Percentiles rank a stretch among this genome's conserved stretches.
Evolutionary conservation across 1,284 basidiomycete species (phyloP).

Genomic region (Neolentinus lepideus): DNA sequence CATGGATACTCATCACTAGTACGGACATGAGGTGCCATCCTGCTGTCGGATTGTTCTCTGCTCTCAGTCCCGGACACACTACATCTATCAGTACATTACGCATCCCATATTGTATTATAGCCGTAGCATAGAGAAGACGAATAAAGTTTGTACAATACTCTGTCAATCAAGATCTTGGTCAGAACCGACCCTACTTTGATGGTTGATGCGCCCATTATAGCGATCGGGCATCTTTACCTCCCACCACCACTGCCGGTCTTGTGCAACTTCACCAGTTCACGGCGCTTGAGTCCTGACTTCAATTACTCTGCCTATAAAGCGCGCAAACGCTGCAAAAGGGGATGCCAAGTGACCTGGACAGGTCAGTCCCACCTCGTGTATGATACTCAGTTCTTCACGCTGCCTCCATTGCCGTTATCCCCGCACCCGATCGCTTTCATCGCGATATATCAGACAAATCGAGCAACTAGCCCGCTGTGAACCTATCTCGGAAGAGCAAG

Average conservation of each 20-base stretch:
- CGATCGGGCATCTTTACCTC: slow-evolving; percentile 1
- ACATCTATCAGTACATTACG: not conserved
- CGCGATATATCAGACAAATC: slow-evolving; percentile 54
- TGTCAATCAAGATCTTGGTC: not conserved
- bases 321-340: not conserved
- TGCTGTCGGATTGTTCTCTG: not conserved
- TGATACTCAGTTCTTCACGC: not conserved
- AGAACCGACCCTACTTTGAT: not conserved
- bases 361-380: slow-evolving; percentile 23
- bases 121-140: not conserved
- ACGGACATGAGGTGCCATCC: not conserved
- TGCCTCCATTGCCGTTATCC: not conserved
- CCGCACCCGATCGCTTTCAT: not conserved
- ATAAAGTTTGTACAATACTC: not conserved
- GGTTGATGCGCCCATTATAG: not conserved
- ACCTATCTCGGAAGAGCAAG: slow-evolving; percentile 88
- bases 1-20: not conserved
- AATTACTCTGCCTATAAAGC: too few species aligned
- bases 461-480: slow-evolving; percentile 88
- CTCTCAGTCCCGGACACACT: not conserved
- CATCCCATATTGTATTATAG: not conserved
- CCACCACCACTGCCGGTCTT: not conserved
- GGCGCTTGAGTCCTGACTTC: too few species aligned
- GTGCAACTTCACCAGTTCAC: not conserved
- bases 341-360: slow-evolving; percentile 44